Evolutionary conservation across 768 basidiomycete genomes (phyloP).

Genomic region (Lyophyllum decastes): DNA sequence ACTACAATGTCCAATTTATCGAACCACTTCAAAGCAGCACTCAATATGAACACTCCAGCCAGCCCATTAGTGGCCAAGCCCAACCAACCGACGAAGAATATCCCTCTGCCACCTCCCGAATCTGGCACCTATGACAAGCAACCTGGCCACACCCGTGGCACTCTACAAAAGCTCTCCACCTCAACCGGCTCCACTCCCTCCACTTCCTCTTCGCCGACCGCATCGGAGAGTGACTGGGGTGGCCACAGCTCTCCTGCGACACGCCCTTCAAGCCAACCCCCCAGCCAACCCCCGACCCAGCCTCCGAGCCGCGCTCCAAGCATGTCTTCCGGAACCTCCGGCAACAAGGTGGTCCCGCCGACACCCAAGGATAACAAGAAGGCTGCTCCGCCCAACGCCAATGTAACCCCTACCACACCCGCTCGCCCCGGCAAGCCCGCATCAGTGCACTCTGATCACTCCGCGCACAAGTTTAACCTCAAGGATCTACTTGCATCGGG

Average conservation of each 20-base stretch:
- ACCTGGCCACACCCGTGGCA: conserved; percentile 47
- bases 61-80: conserved; percentile 12
- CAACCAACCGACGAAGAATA: conserved; percentile 18
- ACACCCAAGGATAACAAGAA: conserved; percentile 20
- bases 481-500: conserved; percentile 75
- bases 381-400: conserved; percentile 20
- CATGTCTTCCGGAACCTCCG: conserved; percentile 45
- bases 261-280: conserved; percentile 55
- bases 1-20: conserved; percentile 20
- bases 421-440: conserved; percentile 33
- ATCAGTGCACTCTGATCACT: conserved; percentile 54
- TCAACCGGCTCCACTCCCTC: conserved; percentile 36
- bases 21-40: conserved; percentile 25
- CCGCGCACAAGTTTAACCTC: conserved; percentile 77
- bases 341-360: conserved; percentile 28
- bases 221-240: conserved; percentile 59
- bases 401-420: conserved; percentile 7
- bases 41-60: conserved; percentile 22
- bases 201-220: conserved; percentile 45
- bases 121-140: conserved; percentile 48
- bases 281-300: conserved; percentile 59
- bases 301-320: conserved; percentile 48
- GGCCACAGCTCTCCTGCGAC: conserved; percentile 56
- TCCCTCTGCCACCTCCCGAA: conserved; percentile 57
- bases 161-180: conserved; percentile 41